A percentile compares a stretch with the other conserved stretches of the same genome.
Evolutionary conservation across 495 filamentous ascomycete genomes (phyloP).

Genomic region (Talaromyces wortmannii): DNA sequence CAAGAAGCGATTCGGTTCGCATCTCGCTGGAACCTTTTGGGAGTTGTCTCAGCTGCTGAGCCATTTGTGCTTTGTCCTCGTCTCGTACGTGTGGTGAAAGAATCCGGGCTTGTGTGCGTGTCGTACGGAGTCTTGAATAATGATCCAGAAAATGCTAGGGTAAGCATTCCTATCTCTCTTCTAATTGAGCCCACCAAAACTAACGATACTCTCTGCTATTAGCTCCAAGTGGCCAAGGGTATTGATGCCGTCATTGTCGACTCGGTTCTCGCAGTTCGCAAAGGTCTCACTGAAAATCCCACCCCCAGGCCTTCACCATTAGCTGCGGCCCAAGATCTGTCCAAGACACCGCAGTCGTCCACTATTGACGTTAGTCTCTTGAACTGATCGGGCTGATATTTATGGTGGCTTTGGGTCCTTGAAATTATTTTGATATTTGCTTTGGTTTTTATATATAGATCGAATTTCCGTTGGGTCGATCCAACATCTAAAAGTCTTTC

Average conservation of each 20-base stretch:
- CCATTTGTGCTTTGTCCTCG: constrained; percentile 82
- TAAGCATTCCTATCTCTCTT: constrained; percentile 27
- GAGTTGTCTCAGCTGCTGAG: constrained; percentile 78
- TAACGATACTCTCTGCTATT: background rate
- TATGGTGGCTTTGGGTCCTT: background rate
- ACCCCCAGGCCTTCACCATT: constrained; percentile 14
- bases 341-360: background rate
- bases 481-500: too few relatives aligned
- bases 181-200: too few relatives aligned
- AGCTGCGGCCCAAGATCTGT: background rate
- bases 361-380: background rate
- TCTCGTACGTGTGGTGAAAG: constrained; percentile 94
- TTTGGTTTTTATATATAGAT: too few relatives aligned
- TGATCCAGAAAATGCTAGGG: constrained; percentile 73
- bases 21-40: constrained; percentile 86
- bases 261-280: constrained; percentile 75
- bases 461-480: too few relatives aligned
- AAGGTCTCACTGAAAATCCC: constrained; percentile 52
- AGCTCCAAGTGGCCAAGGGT: constrained; percentile 89
- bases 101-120: constrained; percentile 90
- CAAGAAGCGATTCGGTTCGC: constrained; percentile 96
- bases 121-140: constrained; percentile 90
- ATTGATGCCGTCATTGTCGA: constrained; percentile 98
- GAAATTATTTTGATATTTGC: too few relatives aligned
- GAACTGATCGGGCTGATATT: background rate